Evolutionary conservation across 208 protist genomes (phyloP).

Genomic region (Trypanosoma rangeli): DNA sequence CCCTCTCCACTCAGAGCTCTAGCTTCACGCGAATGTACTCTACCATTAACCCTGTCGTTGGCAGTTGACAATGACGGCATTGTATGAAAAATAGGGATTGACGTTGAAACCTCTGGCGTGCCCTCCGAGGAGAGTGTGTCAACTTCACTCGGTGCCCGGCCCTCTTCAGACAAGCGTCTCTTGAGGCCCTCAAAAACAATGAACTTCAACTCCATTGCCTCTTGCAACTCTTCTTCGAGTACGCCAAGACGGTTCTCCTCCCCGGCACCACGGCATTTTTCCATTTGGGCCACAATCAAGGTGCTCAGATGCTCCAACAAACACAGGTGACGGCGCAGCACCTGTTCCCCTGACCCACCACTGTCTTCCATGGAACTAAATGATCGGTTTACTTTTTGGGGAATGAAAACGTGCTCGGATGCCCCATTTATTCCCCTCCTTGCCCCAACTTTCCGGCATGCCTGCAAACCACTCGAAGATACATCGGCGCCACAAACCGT

Average conservation of each 20-base stretch:
- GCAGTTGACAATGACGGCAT: not conserved
- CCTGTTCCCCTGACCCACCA: not conserved
- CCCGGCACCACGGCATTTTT: not conserved
- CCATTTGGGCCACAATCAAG: slow-evolving; percentile 2
- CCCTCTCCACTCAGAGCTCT: not conserved
- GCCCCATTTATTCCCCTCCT: not conserved
- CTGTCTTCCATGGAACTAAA: not conserved
- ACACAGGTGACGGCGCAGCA: not conserved
- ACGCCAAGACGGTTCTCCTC: not conserved
- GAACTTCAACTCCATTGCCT: slow-evolving; percentile 9
- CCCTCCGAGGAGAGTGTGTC: slow-evolving; percentile 1
- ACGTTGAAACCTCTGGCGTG: not conserved
- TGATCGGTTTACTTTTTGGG: not conserved
- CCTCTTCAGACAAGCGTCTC: not conserved
- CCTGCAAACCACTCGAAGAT: not conserved
- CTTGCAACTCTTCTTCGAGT: slow-evolving; percentile 21
- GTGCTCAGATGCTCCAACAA: not conserved
- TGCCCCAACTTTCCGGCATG: not conserved
- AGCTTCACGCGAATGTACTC: not conserved
- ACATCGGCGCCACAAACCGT: not conserved
- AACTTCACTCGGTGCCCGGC: not conserved
- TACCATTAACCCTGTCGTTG: not conserved
- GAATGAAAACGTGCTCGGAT: not conserved
- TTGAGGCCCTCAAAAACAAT: slow-evolving; percentile 8
- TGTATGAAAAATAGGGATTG: not conserved